Base-by-base conservation (phyloP, 768 basidiomycete species). In the Suillus ampliporus region DNA sequence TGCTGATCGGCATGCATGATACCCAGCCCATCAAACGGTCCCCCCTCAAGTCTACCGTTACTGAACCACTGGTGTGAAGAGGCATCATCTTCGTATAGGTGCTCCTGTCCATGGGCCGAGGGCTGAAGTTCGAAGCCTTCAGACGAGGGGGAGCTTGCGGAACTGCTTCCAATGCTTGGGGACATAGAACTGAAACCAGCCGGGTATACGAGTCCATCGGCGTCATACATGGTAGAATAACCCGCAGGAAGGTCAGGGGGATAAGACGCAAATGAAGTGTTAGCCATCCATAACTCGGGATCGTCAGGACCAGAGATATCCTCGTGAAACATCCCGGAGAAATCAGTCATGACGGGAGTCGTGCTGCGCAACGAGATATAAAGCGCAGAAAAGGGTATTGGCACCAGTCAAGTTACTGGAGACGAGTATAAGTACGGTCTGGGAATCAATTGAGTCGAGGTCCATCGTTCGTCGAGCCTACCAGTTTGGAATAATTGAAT, bases 101-200 rank as follows among this genome's bases (percentile, higher is more conserved):
- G 35, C 13, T 60, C 59, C n/a, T 48, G 67, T 31, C 11, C 51
- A 58, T 46, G 52, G 17, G 23, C 5, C 11, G 38, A 28, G 17
- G 37, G 61, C 9, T 60, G 61, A 10, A 62, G 19, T 40, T 61
- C 61, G 31, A 56, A 37, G 50, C n/a, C 31, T 19, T 54, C 38
- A n/a, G 58, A 53, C 38, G 44, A n/a, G 10, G 50, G 46, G 2
- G 40, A 35, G 15, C 47, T 40, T 34, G 26, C 26, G 3, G 64
- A 63, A 5, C 48, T 66, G 26, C 38, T 23, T 1, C 38, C 50
- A 4, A 66, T n/a, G 46, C 41, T 35, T 19, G 40, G 15, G 21
- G 56, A 61, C 31, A 13, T 41, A 28, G 47, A 13, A 37, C 58
- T 61, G 60, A 65, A 67, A 47, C 64, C 44, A 10, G 58, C 10